Conservation (phyloP, 345 rosid species). For the Passiflora organensis region DNA sequence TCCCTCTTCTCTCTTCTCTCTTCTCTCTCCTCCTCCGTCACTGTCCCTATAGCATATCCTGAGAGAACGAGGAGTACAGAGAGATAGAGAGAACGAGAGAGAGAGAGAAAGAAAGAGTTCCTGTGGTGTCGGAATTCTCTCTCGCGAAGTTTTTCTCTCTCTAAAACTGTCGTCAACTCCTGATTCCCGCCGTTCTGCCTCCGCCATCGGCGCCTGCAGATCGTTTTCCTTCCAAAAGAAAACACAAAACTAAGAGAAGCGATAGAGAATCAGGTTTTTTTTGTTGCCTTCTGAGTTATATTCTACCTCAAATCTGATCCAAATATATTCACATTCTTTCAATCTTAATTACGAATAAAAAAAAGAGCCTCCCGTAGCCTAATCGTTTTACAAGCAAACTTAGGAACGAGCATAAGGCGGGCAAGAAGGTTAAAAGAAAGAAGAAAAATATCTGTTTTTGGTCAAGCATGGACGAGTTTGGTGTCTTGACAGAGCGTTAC, state of each 20-base stretch:
- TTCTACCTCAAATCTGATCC: neutral
- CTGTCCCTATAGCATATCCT: no score
- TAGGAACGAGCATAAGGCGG: neutral
- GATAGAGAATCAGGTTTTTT: no score
- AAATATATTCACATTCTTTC: neutral
- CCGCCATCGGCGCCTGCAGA: neutral
- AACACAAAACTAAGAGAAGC: no score
- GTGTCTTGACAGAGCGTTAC: conserved; percentile 70
- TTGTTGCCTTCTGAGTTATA: neutral
- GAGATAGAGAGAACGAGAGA: no score
- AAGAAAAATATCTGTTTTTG: no score
- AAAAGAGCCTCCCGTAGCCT: neutral
- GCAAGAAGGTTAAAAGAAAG: neutral
- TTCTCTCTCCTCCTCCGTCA: no score
- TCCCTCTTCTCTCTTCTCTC: no score
- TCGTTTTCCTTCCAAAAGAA: no score
- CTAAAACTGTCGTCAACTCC: neutral
- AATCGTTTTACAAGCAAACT: neutral
- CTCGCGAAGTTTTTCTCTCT: neutral
- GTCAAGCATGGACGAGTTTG: conserved; percentile 64
- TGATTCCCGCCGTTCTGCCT: neutral
- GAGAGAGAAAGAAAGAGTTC: no score
- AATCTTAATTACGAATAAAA: neutral
- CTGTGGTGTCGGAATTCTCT: no score
- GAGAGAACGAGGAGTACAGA: no score